Evolutionary conservation across 805 yeast species (phyloP).

Genomic region (Wickerhamomyces xylosicus): DNA sequence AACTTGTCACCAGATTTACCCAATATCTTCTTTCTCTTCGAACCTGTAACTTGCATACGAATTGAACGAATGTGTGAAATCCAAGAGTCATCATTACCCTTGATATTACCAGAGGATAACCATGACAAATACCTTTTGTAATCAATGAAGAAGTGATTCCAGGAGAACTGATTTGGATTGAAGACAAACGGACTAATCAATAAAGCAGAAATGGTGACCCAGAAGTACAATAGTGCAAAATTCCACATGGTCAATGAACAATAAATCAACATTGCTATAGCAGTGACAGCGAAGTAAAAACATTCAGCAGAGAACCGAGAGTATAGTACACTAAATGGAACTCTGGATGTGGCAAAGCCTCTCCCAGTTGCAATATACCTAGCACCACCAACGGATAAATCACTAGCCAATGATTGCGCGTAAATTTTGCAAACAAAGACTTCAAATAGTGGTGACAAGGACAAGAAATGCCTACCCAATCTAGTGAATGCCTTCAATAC

Average conservation of each 20-base stretch:
- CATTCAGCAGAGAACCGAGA: conserved; percentile 62
- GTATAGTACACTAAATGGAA: conserved; percentile 54
- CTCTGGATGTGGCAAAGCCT: conserved; percentile 69
- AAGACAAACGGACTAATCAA: conserved; percentile 49
- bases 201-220: conserved; percentile 49
- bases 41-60: conserved; percentile 47
- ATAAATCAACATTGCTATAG: conserved; percentile 42
- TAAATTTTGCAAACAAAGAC: conserved; percentile 72
- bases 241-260: conserved; percentile 58
- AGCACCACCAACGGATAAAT: conserved; percentile 71
- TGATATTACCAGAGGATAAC: conserved; percentile 41
- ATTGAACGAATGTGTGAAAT: conserved; percentile 38
- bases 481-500: conserved; percentile 58
- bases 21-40: conserved; percentile 30
- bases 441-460: conserved; percentile 71
- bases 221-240: conserved; percentile 42
- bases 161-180: conserved; percentile 58
- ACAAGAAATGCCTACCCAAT: conserved; percentile 53
- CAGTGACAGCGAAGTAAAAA: conserved; percentile 50
- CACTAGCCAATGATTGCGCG: conserved; percentile 58
- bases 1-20: conserved; percentile 28
- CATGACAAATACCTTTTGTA: conserved; percentile 34
- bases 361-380: conserved; percentile 76
- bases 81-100: conserved; percentile 26
- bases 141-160: conserved; percentile 54